Percentiles rank a stretch among this genome's conserved stretches.
These are phyloP conservation scores for Trichosporon sp. DNA, from an alignment of 1,284 basidiomycete species.

Conservation along the genomic window DNA sequence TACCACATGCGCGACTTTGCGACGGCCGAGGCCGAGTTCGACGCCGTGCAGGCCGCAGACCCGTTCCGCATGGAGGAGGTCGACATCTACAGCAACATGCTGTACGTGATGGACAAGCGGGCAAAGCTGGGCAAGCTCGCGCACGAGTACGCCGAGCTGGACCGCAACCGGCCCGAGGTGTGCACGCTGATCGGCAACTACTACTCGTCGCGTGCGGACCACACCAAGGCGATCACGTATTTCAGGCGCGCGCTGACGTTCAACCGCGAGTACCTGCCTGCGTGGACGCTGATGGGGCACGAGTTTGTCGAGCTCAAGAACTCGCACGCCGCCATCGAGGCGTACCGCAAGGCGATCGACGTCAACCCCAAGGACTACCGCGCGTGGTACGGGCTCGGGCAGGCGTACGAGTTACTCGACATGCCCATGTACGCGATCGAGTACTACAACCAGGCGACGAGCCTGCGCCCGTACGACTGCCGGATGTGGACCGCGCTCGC, in stretches of 20 bases:
- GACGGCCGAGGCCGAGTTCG: slow-evolving; percentile 75
- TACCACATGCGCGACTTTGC: slow-evolving; percentile 89
- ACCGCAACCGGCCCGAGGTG: slow-evolving; percentile 87
- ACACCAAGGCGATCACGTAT: slow-evolving; percentile 93
- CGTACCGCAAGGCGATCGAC: slow-evolving; percentile 91
- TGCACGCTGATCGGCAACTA: slow-evolving; percentile 96
- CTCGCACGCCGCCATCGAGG: slow-evolving; percentile 95
- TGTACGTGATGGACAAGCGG: slow-evolving; percentile 88
- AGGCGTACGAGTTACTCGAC: slow-evolving; percentile 92
- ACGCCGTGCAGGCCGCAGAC: slow-evolving; percentile 71
- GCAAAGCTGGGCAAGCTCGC: slow-evolving; percentile 86
- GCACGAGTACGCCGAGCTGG: slow-evolving; percentile 79
- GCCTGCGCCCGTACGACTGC: slow-evolving; percentile 89
- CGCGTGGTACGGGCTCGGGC: slow-evolving; percentile 97
- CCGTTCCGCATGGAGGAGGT: slow-evolving; percentile 91
- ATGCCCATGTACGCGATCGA: slow-evolving; percentile 95
- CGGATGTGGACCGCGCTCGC: slow-evolving; percentile 94
- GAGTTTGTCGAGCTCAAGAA: slow-evolving; percentile 99
- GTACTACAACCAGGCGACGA: slow-evolving; percentile 94
- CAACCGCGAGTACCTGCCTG: slow-evolving; percentile 88
- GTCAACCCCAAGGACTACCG: slow-evolving; percentile 95
- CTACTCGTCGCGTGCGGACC: slow-evolving; percentile 86
- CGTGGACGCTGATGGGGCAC: slow-evolving; percentile 99
- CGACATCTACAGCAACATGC: slow-evolving; percentile 93
- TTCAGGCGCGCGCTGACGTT: slow-evolving; percentile 90